Conservation (phyloP, 108 stramenopile genomes). For the Cyclotella choctawhatcheeana region DNA sequence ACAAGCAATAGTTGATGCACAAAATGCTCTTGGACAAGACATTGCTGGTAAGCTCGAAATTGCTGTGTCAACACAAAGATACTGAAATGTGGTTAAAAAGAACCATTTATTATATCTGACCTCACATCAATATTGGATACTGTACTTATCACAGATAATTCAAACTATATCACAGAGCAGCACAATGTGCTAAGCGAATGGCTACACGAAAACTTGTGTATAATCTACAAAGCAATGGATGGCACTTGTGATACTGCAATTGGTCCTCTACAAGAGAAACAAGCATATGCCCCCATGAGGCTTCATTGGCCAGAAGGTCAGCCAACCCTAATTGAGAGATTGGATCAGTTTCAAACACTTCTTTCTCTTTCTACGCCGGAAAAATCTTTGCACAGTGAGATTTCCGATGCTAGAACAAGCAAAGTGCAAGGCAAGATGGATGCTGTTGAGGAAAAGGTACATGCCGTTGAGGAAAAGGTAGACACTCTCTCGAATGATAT, state of each 20-base stretch:
- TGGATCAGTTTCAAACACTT: background rate
- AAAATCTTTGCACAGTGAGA: too few species aligned
- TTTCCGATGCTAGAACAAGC: too few species aligned
- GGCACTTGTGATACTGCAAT: background rate
- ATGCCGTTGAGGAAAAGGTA: background rate
- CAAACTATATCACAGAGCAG: background rate
- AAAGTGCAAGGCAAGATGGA: background rate
- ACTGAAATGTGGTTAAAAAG: background rate
- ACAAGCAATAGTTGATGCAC: background rate
- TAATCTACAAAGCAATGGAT: background rate
- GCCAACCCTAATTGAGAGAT: background rate
- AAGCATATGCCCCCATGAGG: background rate
- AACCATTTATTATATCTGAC: background rate
- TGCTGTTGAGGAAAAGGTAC: too few species aligned
- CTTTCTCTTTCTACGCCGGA: background rate
- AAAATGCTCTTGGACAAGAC: conserved; percentile 7
- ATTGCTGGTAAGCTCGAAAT: background rate
- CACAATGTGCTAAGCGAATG: conserved; percentile 1
- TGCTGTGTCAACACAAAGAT: background rate
- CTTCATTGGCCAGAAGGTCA: conserved; percentile 2
- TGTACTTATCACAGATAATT: too few species aligned
- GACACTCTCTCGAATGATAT: background rate
- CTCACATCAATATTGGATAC: too few species aligned
- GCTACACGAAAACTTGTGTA: background rate
- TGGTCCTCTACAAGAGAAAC: background rate